These are phyloP conservation scores for Paraglomus brasilianum DNA, from an alignment of 192 early-diverging fungal genomes.

Conservation along the genomic window DNA sequence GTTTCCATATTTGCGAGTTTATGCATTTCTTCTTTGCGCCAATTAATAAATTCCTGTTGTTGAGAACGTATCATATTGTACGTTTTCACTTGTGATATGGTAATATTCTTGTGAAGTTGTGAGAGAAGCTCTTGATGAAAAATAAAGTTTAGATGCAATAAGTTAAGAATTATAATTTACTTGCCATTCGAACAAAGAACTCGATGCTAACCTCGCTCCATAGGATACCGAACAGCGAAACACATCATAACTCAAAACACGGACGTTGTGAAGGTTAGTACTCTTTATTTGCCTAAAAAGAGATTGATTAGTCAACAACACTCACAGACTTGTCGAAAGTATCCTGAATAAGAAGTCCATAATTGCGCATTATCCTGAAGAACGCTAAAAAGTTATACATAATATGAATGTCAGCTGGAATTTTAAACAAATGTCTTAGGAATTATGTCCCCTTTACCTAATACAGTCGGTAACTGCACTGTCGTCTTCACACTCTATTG, in stretches of 20 bases:
- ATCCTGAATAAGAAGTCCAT: slow-evolving; percentile 47
- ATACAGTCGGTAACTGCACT: slow-evolving; percentile 34
- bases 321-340: slow-evolving; percentile 43
- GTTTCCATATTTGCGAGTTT: slow-evolving; percentile 11
- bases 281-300: background rate
- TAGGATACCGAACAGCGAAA: slow-evolving; percentile 33
- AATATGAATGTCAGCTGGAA: background rate
- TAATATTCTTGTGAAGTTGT: slow-evolving; percentile 29
- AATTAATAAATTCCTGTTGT: slow-evolving; percentile 8
- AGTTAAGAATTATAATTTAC: background rate
- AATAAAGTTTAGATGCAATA: background rate
- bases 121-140: slow-evolving; percentile 13
- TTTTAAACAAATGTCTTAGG: background rate
- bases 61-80: slow-evolving; percentile 10
- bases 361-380: slow-evolving; percentile 38
- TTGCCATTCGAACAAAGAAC: background rate
- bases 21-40: slow-evolving; percentile 25
- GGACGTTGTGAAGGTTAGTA: background rate
- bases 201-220: slow-evolving; percentile 35
- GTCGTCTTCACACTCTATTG: slow-evolving; percentile 33
- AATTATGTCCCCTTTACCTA: slow-evolving; percentile 24
- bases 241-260: slow-evolving; percentile 36
- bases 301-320: background rate
- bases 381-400: slow-evolving; percentile 14
- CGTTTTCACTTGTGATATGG: slow-evolving; percentile 5